phyloP scores from a whole-genome alignment of 345 rosid genomes.

The Euphorbia pulcherrima region DNA sequence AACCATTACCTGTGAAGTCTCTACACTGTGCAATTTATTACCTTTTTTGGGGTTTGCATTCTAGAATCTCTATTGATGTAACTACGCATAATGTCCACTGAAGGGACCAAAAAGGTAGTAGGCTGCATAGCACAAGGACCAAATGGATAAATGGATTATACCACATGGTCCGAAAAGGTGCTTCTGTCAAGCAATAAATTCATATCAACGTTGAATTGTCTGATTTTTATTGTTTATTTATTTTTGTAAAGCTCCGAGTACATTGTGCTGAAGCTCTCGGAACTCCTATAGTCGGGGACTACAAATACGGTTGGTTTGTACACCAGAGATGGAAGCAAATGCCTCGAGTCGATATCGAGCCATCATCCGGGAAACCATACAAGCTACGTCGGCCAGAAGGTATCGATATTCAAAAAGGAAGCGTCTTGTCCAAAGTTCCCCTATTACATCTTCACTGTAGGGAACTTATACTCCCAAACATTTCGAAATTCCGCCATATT shows the following conservation, averaged over 20 bases:
- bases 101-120: no score
- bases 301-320: constrained; percentile 86
- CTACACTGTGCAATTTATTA: no score
- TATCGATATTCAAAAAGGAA: constrained; percentile 86
- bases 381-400: constrained; percentile 77
- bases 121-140: no score
- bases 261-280: constrained; percentile 96
- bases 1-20: no score
- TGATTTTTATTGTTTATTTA: constrained; percentile 8
- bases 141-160: no score
- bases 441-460: constrained; percentile 78
- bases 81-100: no score
- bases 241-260: constrained; percentile 63
- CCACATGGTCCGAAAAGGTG: no score
- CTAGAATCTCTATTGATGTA: no score
- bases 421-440: constrained; percentile 86
- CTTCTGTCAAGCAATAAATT: no score
- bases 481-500: constrained; percentile 53
- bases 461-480: constrained; percentile 82
- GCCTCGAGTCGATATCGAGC: constrained; percentile 66
- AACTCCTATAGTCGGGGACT: constrained; percentile 88
- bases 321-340: constrained; percentile 85
- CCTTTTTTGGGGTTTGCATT: no score
- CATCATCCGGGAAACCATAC: constrained; percentile 61
- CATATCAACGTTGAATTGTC: neutral